Base-by-base conservation (phyloP, 352 stramenopile genomes). In the Saprolegnia diclina region DNA sequence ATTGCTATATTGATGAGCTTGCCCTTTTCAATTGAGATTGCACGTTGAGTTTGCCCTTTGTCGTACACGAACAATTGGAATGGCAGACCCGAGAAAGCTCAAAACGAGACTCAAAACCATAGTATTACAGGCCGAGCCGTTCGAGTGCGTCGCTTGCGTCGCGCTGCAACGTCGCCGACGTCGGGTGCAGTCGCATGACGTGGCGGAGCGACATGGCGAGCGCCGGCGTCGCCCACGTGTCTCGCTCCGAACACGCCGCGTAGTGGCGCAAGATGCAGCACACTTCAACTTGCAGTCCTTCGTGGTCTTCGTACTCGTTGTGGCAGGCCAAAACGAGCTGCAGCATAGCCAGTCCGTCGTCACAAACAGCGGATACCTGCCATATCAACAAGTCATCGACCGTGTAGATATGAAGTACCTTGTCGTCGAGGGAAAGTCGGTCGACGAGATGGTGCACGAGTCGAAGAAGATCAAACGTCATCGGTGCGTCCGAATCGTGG, bases 231-330 rank as follows among this genome's bases (percentile, higher is more conserved):
- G 45, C n/a, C n/a, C 16, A 24, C 16, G 45, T 52, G 42, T 10
- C 18, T 3, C 13, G 42, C 42, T 3, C 18, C 2, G 42, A n/a
- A 48, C 11, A 48, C 13, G 11, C 7, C 18, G 53, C 50, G 11
- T 53, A 59, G 35, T 59, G 46, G 16, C 50, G n/a, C 32, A 69
- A 1, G 63, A 69, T 69, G 40, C 63, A 69, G 35, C 45, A 59
- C 4, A 69, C 21, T 61, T 69, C 63, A 42, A 69, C 62, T 18
- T 69, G 63, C 4, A 69, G 4, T 4, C n/a, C 10, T 10, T 13
- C 26, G 29, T 69, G 63, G n/a, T 29, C 38, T n/a, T 37, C 35
- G 50, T 62, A 69, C 5, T 3, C 32, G 0, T 4, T 18, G 18
- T 69, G 63, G 46, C 63, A 69, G 18, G 6, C 35, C 7, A 69